A percentile compares a stretch with the other conserved stretches of the same genome.
These are phyloP conservation scores for Phlyctochytrium arcticum DNA, from an alignment of 192 early-diverging fungal genomes.

Conservation along the genomic window DNA sequence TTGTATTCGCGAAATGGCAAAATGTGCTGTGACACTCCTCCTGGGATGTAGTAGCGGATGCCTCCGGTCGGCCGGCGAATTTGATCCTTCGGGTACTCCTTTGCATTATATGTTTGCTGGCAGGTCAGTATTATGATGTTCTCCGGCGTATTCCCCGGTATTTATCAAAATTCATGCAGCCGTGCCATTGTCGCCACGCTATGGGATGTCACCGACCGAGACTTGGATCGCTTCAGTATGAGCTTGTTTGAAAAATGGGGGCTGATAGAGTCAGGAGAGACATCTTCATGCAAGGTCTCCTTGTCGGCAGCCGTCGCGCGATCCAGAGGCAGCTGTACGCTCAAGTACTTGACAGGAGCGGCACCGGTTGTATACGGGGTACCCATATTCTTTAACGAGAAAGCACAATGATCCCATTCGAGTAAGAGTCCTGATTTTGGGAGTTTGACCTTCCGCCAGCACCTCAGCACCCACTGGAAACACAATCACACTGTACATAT, in stretches of 20 bases:
- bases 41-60: constrained; percentile 94
- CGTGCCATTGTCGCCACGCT: constrained; percentile 87
- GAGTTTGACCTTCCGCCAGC: too few species aligned
- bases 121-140: constrained; percentile 42
- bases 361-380: constrained; percentile 93
- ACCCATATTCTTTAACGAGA: constrained; percentile 48
- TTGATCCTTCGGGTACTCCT: constrained; percentile 81
- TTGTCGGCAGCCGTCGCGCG: constrained; percentile 71
- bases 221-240: constrained; percentile 86
- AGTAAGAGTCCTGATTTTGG: too few species aligned
- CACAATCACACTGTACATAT: too few species aligned
- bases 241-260: constrained; percentile 71
- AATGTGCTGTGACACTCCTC: constrained; percentile 76
- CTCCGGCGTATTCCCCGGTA: neutral
- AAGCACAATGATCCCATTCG: too few species aligned
- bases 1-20: constrained; percentile 57
- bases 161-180: constrained; percentile 27
- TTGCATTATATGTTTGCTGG: constrained; percentile 83
- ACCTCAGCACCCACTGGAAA: too few species aligned
- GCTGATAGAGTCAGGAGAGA: constrained; percentile 29
- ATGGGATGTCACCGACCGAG: constrained; percentile 98
- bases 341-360: constrained; percentile 86
- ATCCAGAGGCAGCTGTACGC: constrained; percentile 66
- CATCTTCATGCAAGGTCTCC: constrained; percentile 27
- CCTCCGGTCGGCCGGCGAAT: constrained; percentile 71